Evolutionary conservation across 1,139 yeast species (phyloP).

Genomic region (Saccharomyces hybrid): DNA sequence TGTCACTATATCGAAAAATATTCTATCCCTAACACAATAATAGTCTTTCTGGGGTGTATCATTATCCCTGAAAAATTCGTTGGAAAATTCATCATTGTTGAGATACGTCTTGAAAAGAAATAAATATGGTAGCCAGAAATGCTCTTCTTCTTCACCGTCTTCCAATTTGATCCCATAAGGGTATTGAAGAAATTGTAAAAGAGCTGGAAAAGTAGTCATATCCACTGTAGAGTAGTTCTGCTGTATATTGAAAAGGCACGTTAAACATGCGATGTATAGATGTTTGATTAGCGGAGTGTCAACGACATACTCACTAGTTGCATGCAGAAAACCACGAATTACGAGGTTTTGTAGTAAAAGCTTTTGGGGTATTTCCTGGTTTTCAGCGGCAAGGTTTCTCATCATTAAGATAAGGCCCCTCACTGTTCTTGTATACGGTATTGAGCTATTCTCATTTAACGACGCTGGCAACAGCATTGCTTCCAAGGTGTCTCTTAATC

Average conservation of each 20-base stretch:
- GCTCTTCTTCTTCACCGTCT: conserved; percentile 8
- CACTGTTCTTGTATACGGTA: conserved; percentile 3
- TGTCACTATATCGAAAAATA: conserved; percentile 9
- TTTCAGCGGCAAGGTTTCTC: conserved; percentile 32
- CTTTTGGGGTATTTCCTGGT: conserved; percentile 15
- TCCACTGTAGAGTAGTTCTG: conserved; percentile 16
- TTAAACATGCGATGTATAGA: conserved; percentile 14
- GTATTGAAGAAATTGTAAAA: conserved; percentile 17
- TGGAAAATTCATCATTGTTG: conserved; percentile 25
- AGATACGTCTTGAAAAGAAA: conserved; percentile 20
- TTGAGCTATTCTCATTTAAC: background rate
- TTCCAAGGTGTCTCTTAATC: conserved; percentile 8
- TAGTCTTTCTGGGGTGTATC: conserved; percentile 13
- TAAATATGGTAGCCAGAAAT: conserved; percentile 16
- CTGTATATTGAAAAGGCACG: conserved; percentile 25
- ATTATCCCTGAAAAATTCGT: conserved; percentile 20
- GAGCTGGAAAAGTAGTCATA: conserved; percentile 9
- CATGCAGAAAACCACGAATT: background rate
- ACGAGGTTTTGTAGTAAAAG: conserved; percentile 1
- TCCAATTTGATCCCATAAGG: conserved; percentile 11
- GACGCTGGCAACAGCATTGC: background rate
- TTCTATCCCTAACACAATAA: conserved; percentile 6
- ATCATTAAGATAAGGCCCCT: conserved; percentile 33
- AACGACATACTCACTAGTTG: background rate
- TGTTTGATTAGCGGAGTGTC: background rate